Conservation (phyloP, 768 basidiomycete species). For the Termitomyces heimii region DNA sequence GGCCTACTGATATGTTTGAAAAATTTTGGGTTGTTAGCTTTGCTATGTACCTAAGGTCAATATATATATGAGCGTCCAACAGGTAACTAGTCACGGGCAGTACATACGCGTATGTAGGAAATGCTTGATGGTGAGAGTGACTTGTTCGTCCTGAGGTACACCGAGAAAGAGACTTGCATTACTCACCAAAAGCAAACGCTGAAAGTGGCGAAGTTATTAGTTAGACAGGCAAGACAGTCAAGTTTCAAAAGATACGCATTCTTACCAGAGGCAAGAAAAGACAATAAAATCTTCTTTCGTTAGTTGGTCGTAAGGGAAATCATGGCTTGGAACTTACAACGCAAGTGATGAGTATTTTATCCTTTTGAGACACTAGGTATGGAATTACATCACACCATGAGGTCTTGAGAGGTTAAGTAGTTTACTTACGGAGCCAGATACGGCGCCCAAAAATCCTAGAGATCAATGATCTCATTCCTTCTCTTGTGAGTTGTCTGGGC, state of each 20-base stretch:
- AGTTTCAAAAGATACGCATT: not conserved
- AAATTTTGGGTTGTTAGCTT: not conserved
- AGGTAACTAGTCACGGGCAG: not conserved
- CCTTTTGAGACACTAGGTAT: not conserved
- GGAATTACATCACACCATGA: not conserved
- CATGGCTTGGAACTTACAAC: not conserved
- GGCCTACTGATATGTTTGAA: not conserved
- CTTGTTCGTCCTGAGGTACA: not conserved
- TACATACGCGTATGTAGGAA: not conserved
- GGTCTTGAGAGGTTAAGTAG: no score
- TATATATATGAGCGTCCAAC: not conserved
- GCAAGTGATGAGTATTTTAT: not conserved
- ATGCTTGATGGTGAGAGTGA: not conserved
- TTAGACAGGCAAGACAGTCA: not conserved
- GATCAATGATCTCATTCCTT: not conserved
- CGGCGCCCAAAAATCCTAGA: not conserved
- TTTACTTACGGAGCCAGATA: not conserved
- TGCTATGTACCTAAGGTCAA: not conserved
- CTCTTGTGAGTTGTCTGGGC: not conserved
- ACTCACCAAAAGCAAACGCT: not conserved
- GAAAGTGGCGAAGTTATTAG: not conserved
- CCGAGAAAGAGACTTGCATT: not conserved
- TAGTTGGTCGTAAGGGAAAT: not conserved
- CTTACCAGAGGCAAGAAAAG: not conserved
- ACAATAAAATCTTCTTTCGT: not conserved